Evolutionary conservation across 2,329 filamentous ascomycete genomes (phyloP).

Genomic region (Pezicula neosporulosa): DNA sequence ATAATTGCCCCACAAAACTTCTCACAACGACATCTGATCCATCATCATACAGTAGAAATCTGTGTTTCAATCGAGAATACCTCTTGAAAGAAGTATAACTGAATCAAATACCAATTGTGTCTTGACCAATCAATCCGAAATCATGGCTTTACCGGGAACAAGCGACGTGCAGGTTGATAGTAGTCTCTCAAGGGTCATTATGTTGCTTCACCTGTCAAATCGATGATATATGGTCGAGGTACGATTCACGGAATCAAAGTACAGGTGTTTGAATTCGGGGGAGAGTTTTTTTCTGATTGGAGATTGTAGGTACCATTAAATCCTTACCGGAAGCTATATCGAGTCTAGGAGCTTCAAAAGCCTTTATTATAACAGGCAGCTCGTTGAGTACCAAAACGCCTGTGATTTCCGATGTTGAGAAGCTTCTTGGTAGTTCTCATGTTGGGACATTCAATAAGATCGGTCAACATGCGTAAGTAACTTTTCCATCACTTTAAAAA

Average conservation of each 20-base stretch:
- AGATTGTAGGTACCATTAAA: constrained; percentile 9
- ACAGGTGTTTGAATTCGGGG: no score
- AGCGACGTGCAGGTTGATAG: constrained; percentile 11
- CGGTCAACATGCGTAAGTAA: constrained; percentile 42
- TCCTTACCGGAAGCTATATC: constrained; percentile 6
- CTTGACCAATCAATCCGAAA: background rate
- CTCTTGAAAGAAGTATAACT: no score
- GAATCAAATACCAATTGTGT: no score
- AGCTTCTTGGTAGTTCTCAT: constrained; percentile 40
- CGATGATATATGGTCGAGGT: constrained; percentile 20
- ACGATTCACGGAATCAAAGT: no score
- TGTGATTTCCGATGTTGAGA: constrained; percentile 47
- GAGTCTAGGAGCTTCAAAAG: constrained; percentile 38
- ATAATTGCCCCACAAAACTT: no score
- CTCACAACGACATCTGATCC: no score
- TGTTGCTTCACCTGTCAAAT: constrained; percentile 13
- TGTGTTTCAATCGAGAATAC: no score
- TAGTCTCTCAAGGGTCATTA: constrained; percentile 11
- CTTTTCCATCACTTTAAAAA: no score
- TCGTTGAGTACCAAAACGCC: constrained; percentile 51
- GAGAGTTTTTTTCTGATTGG: no score
- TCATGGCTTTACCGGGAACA: constrained; percentile 11
- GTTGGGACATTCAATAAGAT: constrained; percentile 53
- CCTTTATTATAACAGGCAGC: constrained; percentile 53
- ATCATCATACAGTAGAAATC: no score